Evolutionary conservation across 108 stramenopile species (phyloP).

Genomic region (Chaetoceros tenuissimus): DNA sequence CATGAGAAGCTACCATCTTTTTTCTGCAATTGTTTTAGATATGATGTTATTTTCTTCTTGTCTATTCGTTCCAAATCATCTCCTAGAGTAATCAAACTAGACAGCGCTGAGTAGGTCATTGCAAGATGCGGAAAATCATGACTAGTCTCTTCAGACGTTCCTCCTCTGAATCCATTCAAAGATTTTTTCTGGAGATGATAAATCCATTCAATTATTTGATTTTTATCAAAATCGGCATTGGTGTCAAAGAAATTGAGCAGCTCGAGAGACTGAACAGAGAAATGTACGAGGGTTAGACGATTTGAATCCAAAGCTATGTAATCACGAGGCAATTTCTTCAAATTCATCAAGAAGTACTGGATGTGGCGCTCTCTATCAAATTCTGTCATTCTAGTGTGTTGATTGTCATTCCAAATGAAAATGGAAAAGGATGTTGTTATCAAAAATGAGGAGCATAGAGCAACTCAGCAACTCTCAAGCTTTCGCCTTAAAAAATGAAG

Average conservation of each 20-base stretch:
- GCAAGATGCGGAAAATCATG: conserved; percentile 41
- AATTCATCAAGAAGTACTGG: conserved; percentile 41
- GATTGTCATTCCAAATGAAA: too few species aligned
- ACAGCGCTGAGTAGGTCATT: conserved; percentile 80
- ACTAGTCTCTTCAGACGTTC: conserved; percentile 37
- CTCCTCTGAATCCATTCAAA: conserved; percentile 40
- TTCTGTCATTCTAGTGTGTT: conserved; percentile 15
- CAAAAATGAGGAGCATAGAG: too few species aligned
- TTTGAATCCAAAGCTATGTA: conserved; percentile 58
- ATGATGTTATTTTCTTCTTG: conserved; percentile 24
- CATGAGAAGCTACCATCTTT: conserved; percentile 40
- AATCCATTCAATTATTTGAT: conserved; percentile 57
- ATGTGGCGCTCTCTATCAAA: conserved; percentile 55
- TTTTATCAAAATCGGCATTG: conserved; percentile 16
- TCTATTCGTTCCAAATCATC: conserved; percentile 52
- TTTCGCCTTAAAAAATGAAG: too few species aligned
- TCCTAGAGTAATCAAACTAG: conserved; percentile 51
- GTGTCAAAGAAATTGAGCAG: conserved; percentile 38
- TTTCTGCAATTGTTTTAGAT: conserved; percentile 29
- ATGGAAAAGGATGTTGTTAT: too few species aligned
- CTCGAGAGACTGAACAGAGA: conserved; percentile 59
- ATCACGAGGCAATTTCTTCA: conserved; percentile 35
- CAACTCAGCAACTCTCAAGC: too few species aligned
- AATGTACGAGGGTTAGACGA: conserved; percentile 67
- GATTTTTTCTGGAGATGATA: conserved; percentile 19